These are phyloP conservation scores for Eucalyptus sp. DNA, from an alignment of 345 rosid genomes.

Conservation along the genomic window DNA sequence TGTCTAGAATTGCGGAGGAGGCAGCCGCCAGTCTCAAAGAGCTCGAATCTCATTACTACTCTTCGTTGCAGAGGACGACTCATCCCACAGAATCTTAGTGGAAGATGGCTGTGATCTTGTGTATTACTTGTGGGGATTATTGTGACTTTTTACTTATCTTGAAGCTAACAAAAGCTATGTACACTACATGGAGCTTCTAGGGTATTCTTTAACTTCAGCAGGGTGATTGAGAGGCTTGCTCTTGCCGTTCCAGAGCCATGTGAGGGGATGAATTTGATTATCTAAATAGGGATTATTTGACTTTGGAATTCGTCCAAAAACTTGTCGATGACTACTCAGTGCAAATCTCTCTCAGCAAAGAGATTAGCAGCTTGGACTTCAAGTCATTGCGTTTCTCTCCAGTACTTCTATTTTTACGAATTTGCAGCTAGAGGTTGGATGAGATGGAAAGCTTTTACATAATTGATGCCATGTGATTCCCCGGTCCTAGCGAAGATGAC, in stretches of 20 bases:
- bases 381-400: not conserved
- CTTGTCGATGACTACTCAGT: not conserved
- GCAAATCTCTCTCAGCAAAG: not conserved
- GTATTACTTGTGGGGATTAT: not conserved
- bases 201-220: not conserved
- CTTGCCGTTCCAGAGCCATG: not conserved
- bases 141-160: not conserved
- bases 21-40: constrained; percentile 86
- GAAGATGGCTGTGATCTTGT: not conserved
- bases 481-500: fast-evolving
- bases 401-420: not conserved
- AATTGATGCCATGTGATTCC: not conserved
- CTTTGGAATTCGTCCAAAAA: not conserved
- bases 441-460: not conserved
- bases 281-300: not conserved
- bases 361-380: not conserved
- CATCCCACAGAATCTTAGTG: not conserved
- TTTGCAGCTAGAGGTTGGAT: not conserved
- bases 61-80: constrained; percentile 49
- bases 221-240: not conserved
- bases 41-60: constrained; percentile 73
- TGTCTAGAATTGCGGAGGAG: constrained; percentile 69
- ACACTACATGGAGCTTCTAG: not conserved
- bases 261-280: not conserved
- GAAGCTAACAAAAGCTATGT: not conserved